Conservation (phyloP, 2,329 filamentous ascomycete species). For the Fusarium coicis region DNA sequence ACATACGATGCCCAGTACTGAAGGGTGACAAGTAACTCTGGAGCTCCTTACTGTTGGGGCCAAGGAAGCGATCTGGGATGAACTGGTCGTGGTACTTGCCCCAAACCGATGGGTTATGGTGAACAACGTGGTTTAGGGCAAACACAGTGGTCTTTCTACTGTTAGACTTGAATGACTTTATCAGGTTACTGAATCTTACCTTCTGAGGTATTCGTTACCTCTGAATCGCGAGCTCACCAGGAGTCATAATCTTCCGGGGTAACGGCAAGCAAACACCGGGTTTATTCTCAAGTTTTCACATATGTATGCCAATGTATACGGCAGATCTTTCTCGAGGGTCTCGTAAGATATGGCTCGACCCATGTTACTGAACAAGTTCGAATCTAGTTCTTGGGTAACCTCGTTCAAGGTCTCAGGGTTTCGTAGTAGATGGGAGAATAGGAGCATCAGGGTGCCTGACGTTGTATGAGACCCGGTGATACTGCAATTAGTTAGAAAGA, state of each 20-base stretch:
- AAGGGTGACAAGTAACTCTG: not conserved
- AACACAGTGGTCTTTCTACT: not conserved
- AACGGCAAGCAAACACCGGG: not conserved
- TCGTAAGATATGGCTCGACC: not conserved
- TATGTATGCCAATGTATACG: not conserved
- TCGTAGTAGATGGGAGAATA: not conserved
- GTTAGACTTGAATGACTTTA: not conserved
- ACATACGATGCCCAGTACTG: not conserved
- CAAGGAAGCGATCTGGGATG: not conserved
- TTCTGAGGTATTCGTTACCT: not conserved
- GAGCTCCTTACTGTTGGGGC: not conserved
- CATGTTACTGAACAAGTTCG: accelerated
- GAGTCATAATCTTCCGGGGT: not conserved
- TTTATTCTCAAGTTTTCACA: not conserved
- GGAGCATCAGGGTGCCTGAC: not conserved
- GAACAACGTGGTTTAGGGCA: not conserved
- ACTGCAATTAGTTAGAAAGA: too few relatives aligned
- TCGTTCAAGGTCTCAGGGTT: not conserved
- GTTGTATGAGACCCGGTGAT: not conserved
- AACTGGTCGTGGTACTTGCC: not conserved
- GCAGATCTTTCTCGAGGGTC: not conserved
- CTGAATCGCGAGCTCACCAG: not conserved
- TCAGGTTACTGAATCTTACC: not conserved
- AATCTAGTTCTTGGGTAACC: not conserved
- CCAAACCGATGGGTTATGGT: not conserved